Percentiles rank a stretch among this genome's conserved stretches.
phyloP scores from a whole-genome alignment of 306 rosid species.

The Vigna angularis region DNA sequence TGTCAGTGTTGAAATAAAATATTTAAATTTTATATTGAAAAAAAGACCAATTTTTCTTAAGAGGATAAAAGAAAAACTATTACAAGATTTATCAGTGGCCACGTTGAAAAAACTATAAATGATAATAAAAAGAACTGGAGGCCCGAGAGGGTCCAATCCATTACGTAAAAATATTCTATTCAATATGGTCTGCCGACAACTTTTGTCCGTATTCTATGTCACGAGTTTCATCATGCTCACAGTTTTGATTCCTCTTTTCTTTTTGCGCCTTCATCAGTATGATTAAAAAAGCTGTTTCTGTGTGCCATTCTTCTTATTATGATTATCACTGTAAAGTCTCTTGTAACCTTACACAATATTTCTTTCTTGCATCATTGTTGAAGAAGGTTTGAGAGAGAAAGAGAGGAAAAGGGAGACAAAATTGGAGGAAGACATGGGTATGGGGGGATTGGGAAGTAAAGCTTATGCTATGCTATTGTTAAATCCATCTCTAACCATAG shows the following conservation, averaged over 20 bases:
- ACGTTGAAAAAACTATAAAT: too few relatives aligned
- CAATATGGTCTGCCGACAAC: neutral
- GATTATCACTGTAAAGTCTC: neutral
- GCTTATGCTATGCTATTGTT: neutral
- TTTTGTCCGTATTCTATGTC: neutral
- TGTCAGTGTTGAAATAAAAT: too few relatives aligned
- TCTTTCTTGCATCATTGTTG: neutral
- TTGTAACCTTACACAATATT: neutral
- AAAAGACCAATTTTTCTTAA: too few relatives aligned
- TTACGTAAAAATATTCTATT: neutral
- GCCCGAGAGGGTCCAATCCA: neutral
- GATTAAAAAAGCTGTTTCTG: too few relatives aligned
- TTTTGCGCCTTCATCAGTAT: neutral
- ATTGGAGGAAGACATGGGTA: constrained; percentile 37
- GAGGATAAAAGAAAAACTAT: too few relatives aligned
- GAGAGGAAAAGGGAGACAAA: constrained; percentile 28
- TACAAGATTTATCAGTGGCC: too few relatives aligned
- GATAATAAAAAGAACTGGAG: too few relatives aligned
- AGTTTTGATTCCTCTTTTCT: neutral
- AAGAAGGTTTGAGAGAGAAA: neutral
- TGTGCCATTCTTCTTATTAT: neutral
- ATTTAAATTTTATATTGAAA: too few relatives aligned
- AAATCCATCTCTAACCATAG: too few relatives aligned
- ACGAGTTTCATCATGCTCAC: neutral
- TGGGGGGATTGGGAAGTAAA: constrained; percentile 41